These are phyloP conservation scores for Dryas integrifolia DNA, from an alignment of 331 rosid genomes.

Conservation along the genomic window DNA sequence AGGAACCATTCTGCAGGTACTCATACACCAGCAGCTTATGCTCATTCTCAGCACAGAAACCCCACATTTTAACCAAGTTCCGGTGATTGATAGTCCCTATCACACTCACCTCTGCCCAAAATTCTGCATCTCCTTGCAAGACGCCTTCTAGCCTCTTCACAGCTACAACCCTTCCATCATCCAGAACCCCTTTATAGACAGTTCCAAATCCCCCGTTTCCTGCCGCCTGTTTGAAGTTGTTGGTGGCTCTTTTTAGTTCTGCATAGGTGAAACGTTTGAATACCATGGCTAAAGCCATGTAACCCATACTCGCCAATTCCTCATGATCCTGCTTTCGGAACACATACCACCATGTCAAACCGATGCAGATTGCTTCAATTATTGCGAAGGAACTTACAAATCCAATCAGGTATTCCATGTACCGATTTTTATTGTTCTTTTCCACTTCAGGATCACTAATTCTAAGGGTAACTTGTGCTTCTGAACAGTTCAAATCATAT, in stretches of 20 bases:
- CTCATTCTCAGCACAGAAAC: slow-evolving; percentile 32
- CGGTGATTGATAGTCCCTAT: slow-evolving; percentile 42
- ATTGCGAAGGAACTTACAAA: slow-evolving; percentile 24
- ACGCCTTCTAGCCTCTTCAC: slow-evolving; percentile 44
- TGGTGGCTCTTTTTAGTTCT: slow-evolving; percentile 37
- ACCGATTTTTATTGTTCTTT: slow-evolving; percentile 9
- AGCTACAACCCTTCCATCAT: slow-evolving; percentile 32
- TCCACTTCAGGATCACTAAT: slow-evolving; percentile 1
- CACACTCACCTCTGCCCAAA: slow-evolving; percentile 46
- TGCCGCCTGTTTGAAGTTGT: slow-evolving; percentile 35
- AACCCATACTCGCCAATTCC: slow-evolving; percentile 34
- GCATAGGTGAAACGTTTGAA: slow-evolving; percentile 27
- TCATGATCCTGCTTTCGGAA: slow-evolving; percentile 29
- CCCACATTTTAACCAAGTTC: slow-evolving; percentile 40
- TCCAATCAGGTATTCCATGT: slow-evolving; percentile 25
- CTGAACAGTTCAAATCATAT: slow-evolving; percentile 20
- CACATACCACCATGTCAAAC: slow-evolving; percentile 31
- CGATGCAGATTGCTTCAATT: slow-evolving; percentile 24
- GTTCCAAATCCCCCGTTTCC: slow-evolving; percentile 41
- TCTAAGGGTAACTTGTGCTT: background rate
- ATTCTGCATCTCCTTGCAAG: slow-evolving; percentile 39
- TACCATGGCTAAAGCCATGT: slow-evolving; percentile 28
- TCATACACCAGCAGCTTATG: slow-evolving; percentile 45
- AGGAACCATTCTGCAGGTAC: slow-evolving; percentile 30
- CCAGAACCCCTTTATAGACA: slow-evolving; percentile 36